Evolutionary conservation across 257 asterid species (phyloP).

Genomic region (Haberlea rhodopensis): DNA sequence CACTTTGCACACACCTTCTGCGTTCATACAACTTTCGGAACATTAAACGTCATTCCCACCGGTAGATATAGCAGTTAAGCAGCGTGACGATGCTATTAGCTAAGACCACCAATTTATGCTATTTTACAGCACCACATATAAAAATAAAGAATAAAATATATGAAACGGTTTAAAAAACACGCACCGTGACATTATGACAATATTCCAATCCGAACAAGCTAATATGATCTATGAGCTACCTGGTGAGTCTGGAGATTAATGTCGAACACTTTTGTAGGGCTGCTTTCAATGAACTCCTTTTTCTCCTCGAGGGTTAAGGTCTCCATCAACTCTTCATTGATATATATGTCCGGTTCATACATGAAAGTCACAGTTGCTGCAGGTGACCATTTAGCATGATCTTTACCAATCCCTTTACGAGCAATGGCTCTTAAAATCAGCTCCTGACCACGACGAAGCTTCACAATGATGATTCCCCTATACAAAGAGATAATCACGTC

Average conservation of each 20-base stretch:
- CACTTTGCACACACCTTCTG: not conserved
- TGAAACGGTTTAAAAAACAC: conserved; percentile 9
- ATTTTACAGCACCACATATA: conserved; percentile 1
- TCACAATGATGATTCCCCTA: conserved; percentile 96
- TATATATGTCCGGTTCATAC: conserved; percentile 90
- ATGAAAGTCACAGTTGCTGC: conserved; percentile 98
- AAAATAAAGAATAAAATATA: conserved; percentile 7
- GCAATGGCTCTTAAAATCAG: conserved; percentile 90
- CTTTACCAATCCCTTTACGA: conserved; percentile 97
- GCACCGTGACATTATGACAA: conserved; percentile 3
- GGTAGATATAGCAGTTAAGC: not conserved
- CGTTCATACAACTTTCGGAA: not conserved
- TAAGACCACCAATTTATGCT: not conserved
- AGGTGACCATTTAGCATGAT: conserved; percentile 99
- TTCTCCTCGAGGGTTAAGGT: conserved; percentile 59
- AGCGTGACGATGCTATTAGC: not conserved
- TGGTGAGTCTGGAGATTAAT: conserved; percentile 55
- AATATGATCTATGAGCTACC: conserved; percentile 41
- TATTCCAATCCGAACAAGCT: conserved; percentile 15
- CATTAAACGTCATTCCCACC: not conserved
- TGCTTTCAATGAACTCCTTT: conserved; percentile 72
- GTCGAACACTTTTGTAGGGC: conserved; percentile 93
- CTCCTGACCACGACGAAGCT: conserved; percentile 98
- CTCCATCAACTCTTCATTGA: conserved; percentile 92
- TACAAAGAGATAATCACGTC: conserved; percentile 19